Conservation (phyloP, 2,329 filamentous ascomycete species). For the Trichoderma cornu-damae region DNA sequence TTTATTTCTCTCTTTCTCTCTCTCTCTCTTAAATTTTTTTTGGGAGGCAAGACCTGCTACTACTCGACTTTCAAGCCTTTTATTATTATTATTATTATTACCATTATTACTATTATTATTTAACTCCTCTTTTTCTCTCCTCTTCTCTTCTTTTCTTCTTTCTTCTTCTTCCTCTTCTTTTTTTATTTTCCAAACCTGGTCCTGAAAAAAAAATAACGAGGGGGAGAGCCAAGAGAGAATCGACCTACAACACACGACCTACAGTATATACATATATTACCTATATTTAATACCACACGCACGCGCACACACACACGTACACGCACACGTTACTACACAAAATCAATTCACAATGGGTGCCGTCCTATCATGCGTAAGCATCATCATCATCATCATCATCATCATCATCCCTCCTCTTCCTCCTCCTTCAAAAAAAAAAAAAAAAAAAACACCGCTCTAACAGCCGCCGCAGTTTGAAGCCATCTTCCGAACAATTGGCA, state of each 20-base stretch:
- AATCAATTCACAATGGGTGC: conserved; percentile 61
- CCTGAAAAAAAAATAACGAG: no score
- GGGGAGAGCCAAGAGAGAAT: no score
- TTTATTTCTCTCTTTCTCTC: no score
- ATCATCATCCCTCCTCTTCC: background rate
- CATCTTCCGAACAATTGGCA: conserved; percentile 60
- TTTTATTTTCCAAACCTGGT: background rate
- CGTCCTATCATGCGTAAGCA: conserved; percentile 75
- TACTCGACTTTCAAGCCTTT: no score
- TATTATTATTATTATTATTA: no score
- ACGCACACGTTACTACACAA: no score
- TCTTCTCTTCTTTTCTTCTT: background rate
- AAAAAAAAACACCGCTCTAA: conserved; percentile 18
- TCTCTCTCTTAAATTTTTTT: no score
- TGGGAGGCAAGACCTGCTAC: no score
- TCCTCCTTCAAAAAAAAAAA: background rate
- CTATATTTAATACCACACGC: background rate
- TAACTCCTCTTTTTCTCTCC: background rate
- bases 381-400: conserved; percentile 26
- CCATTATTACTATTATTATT: no score
- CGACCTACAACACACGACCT: background rate
- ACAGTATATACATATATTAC: no score
- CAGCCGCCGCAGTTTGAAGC: conserved; percentile 46
- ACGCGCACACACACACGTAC: background rate
- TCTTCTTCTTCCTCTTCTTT: background rate